Evolutionary conservation across 2,329 filamentous ascomycete species (phyloP).

Genomic region (Microthyrium microscopicum): DNA sequence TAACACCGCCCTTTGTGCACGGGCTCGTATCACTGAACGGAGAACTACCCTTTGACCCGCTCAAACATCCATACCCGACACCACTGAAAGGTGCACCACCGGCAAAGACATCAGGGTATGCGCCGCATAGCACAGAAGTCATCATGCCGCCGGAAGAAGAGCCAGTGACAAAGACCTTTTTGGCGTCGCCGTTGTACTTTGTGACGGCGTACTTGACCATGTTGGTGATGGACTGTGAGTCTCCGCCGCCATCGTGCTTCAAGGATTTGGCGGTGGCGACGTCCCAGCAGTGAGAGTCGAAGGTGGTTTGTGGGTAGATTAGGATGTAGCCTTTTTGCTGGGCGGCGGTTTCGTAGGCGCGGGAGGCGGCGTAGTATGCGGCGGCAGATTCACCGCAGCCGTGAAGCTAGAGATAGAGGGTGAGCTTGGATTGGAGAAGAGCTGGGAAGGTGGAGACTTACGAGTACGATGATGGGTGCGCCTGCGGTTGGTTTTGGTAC

Average conservation of each 20-base stretch:
- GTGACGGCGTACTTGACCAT: slow-evolving; percentile 36
- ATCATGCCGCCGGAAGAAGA: slow-evolving; percentile 34
- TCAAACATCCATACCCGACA: slow-evolving; percentile 33
- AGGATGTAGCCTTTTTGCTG: slow-evolving; percentile 37
- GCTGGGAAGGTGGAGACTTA: too few relatives aligned
- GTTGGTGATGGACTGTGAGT: slow-evolving; percentile 34
- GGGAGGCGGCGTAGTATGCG: slow-evolving; percentile 30
- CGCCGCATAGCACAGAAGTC: slow-evolving; percentile 28
- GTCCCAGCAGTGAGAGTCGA: slow-evolving; percentile 35
- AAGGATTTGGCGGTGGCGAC: slow-evolving; percentile 33
- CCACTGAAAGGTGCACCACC: slow-evolving; percentile 30
- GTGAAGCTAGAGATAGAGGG: too few relatives aligned
- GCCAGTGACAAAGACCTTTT: slow-evolving; percentile 34
- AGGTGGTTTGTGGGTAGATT: slow-evolving; percentile 34
- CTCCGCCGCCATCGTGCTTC: slow-evolving; percentile 35
- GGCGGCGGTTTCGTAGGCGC: slow-evolving; percentile 32
- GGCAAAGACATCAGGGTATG: slow-evolving; percentile 32
- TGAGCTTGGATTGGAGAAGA: too few relatives aligned
- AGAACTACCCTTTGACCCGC: slow-evolving; percentile 9
- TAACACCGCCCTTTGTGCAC: slow-evolving; percentile 5
- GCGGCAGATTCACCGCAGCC: slow-evolving; percentile 35
- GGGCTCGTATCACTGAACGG: slow-evolving; percentile 4
- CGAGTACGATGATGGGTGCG: too few relatives aligned
- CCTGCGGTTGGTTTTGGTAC: too few relatives aligned
- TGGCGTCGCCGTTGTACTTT: slow-evolving; percentile 31